Base-by-base conservation (phyloP, 306 rosid genomes). In the Carpinus viminea region DNA sequence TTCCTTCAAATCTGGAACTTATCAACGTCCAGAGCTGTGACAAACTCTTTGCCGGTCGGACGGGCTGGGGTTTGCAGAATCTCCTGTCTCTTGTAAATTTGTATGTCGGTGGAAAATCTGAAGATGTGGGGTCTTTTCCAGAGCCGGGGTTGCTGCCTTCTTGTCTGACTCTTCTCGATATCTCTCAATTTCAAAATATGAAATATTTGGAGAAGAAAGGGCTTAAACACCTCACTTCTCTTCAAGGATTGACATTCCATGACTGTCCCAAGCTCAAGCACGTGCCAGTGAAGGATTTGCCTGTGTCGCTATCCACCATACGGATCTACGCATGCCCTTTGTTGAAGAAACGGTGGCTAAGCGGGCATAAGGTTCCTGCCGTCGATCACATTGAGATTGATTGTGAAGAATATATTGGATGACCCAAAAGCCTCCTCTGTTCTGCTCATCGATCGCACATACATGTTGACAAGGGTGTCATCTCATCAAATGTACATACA, bases 211-310 rank as follows among this genome's bases (percentile, higher is more conserved):
- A 66, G 0, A 60, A 59, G 3, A 34, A 53, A 34, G 26, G 68
- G 12, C 12, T 66, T 0, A 28, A 13, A 36, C 17, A 41, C 9
- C 68, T 76, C 7, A 21, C 17, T 6, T 68, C 18, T 21, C 80
- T 76, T 53, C 28, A 52, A 68, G 2, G 45, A 5, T 24, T 76
- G 74, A 0, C 0, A 0, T 6, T 84, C 6, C 0, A 0, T 0
- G 0, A 0, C 0, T 86, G 90, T 20, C 53, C 70, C 0, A 3
- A 16, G 38, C 78, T 86, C 20, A 70, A 21, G 43, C 13, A 21
- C 57, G 46, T 84, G 57, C 83, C 84, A 17, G 70, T 65, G 18
- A 69, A 79, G 26, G 18, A 24, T 2, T 7, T 73, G 2, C 69
- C 69, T 2, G 5, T 28, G n/a, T 72, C 72, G 65, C 81, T 83